Evolutionary conservation across 78 protist species (phyloP).

Genomic region (Dictyostelium brefeldianum): DNA sequence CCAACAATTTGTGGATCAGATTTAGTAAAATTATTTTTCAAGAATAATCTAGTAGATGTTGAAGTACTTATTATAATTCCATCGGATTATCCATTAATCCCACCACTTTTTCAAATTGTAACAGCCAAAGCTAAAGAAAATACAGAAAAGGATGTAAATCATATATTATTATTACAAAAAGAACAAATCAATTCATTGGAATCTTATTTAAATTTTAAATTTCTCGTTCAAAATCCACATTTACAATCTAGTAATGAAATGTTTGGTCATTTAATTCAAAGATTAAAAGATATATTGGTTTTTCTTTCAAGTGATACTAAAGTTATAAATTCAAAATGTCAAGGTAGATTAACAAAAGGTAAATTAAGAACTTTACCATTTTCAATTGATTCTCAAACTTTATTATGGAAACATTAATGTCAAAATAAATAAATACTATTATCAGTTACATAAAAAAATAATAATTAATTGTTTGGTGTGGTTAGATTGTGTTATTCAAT

Average conservation of each 20-base stretch:
- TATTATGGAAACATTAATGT: slow-evolving; percentile 27
- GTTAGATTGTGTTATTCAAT: too few relatives aligned
- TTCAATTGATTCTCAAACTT: background rate
- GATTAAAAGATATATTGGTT: slow-evolving; percentile 18
- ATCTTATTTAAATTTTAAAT: slow-evolving; percentile 1
- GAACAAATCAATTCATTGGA: slow-evolving; percentile 22
- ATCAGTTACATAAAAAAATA: background rate
- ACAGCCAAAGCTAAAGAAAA: background rate
- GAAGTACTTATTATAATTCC: background rate
- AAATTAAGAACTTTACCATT: slow-evolving; percentile 35
- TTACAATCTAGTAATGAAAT: background rate
- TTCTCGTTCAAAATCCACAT: background rate
- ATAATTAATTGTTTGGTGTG: too few relatives aligned
- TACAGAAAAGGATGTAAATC: background rate
- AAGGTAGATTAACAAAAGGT: slow-evolving; percentile 28
- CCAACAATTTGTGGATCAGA: background rate
- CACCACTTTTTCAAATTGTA: slow-evolving; percentile 16
- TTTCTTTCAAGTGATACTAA: slow-evolving; percentile 8
- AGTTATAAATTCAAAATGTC: background rate
- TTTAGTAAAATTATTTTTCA: slow-evolving; percentile 6
- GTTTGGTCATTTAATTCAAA: background rate
- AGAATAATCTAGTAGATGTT: slow-evolving; percentile 23
- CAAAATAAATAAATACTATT: background rate
- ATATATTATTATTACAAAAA: slow-evolving; percentile 20
- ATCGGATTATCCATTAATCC: slow-evolving; percentile 27